Evolutionary conservation across 768 basidiomycete species (phyloP).

Genomic region (Hysterangium stoloniferum): DNA sequence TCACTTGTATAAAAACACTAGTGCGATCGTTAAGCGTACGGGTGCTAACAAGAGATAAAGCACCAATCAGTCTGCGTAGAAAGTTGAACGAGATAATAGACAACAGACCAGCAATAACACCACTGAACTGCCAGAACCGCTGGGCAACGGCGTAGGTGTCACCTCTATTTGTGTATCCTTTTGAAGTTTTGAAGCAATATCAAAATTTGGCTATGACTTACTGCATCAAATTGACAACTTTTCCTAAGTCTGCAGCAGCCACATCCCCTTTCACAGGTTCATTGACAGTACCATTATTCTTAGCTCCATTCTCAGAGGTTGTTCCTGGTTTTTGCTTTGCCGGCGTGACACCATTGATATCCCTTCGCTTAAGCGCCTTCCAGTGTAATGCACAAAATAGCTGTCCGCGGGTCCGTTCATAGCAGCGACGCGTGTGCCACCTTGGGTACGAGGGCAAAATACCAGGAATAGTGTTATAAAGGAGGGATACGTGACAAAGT

Average conservation of each 20-base stretch:
- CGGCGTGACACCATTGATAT: constrained; percentile 44
- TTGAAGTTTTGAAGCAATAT: constrained; percentile 1
- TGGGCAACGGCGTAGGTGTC: constrained; percentile 65
- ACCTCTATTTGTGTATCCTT: constrained; percentile 35
- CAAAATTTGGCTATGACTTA: too few species aligned
- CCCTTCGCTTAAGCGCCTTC: constrained; percentile 55
- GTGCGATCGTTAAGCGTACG: constrained; percentile 54
- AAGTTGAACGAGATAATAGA: neutral
- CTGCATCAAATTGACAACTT: constrained; percentile 73
- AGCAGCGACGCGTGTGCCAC: constrained; percentile 65
- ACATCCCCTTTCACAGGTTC: constrained; percentile 21
- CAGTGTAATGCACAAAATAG: constrained; percentile 64
- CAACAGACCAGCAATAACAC: constrained; percentile 34
- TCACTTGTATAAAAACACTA: constrained; percentile 66
- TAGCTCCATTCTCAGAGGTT: too few species aligned
- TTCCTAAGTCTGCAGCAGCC: constrained; percentile 49
- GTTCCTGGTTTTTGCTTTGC: too few species aligned
- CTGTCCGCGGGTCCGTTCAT: constrained; percentile 65
- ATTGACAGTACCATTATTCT: constrained; percentile 24
- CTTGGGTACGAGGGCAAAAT: constrained; percentile 19
- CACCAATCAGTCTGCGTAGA: neutral
- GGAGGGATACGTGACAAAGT: neutral
- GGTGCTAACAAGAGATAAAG: constrained; percentile 30
- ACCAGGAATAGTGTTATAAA: neutral
- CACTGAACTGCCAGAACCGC: constrained; percentile 67